Evolutionary conservation across 202 grass and related monocot species (phyloP).

Genomic region (Dendrocalamus latiflorus): DNA sequence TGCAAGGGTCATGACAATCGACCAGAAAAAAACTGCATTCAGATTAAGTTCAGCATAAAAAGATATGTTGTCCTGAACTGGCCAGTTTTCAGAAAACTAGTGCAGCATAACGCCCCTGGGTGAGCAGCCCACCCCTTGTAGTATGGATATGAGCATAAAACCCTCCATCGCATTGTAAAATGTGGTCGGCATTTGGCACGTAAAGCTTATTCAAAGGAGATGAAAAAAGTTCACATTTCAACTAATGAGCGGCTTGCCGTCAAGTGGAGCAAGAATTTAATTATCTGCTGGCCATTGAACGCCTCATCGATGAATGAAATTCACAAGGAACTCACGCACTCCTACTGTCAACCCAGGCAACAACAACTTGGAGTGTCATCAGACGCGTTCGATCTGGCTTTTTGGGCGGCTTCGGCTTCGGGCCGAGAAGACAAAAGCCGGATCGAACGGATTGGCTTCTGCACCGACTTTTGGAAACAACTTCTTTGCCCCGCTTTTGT

Average conservation of each 20-base stretch:
- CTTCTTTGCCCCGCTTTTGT: no score
- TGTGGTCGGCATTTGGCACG: neutral
- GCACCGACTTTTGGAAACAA: no score
- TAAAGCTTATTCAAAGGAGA: neutral
- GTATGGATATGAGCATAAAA: neutral
- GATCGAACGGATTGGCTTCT: no score
- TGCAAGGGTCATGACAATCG: neutral
- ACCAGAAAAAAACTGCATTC: neutral
- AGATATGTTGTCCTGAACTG: neutral
- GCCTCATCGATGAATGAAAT: neutral
- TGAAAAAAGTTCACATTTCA: neutral
- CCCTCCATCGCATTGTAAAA: neutral
- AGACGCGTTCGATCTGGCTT: no score
- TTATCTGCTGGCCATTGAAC: neutral
- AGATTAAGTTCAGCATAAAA: neutral
- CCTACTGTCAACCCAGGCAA: slow-evolving; percentile 11
- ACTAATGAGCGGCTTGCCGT: neutral
- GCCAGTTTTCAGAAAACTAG: neutral
- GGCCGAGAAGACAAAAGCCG: no score
- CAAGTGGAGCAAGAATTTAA: neutral
- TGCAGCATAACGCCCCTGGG: neutral
- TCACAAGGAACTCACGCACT: neutral
- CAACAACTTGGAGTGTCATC: neutral
- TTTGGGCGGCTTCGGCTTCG: no score
- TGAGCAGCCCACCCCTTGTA: neutral